Conservation (phyloP, 371 early-diverging fungal species). For the Mortierella sp. region DNA sequence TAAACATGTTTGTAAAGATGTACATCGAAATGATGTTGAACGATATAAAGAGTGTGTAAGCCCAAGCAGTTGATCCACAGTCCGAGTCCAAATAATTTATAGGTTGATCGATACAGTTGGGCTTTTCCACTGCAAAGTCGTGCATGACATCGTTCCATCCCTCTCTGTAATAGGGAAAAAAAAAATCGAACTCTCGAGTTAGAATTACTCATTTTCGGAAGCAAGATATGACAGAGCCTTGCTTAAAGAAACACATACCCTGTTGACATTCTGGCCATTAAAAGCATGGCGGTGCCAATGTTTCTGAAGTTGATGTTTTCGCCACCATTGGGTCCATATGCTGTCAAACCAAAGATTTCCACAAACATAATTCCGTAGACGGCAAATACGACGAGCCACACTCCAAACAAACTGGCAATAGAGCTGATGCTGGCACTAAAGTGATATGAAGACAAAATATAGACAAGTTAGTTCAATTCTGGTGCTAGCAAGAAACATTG, state of each 20-base stretch:
- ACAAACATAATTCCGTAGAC: conserved; percentile 80
- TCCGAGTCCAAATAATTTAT: conserved; percentile 70
- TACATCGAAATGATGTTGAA: conserved; percentile 85
- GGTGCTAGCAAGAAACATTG: neutral
- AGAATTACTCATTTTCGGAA: too few species aligned
- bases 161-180: conserved; percentile 59
- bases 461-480: conserved; percentile 1
- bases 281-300: conserved; percentile 69
- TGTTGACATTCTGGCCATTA: conserved; percentile 74
- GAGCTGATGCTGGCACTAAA: conserved; percentile 67
- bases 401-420: conserved; percentile 73
- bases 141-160: conserved; percentile 83
- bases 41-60: conserved; percentile 73
- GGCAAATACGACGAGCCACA: conserved; percentile 76
- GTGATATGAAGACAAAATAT: neutral
- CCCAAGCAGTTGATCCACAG: conserved; percentile 74
- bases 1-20: conserved; percentile 80
- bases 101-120: conserved; percentile 68
- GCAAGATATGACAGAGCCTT: too few species aligned
- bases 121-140: conserved; percentile 72
- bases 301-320: conserved; percentile 73
- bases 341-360: conserved; percentile 79
- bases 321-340: conserved; percentile 68
- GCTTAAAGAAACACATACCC: conserved; percentile 58
- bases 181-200: neutral